A percentile compares a stretch with the other conserved stretches of the same genome.
These are phyloP conservation scores for Thinopyrum obtusiflorum DNA, from an alignment of 202 grass and related monocot species.

Conservation along the genomic window DNA sequence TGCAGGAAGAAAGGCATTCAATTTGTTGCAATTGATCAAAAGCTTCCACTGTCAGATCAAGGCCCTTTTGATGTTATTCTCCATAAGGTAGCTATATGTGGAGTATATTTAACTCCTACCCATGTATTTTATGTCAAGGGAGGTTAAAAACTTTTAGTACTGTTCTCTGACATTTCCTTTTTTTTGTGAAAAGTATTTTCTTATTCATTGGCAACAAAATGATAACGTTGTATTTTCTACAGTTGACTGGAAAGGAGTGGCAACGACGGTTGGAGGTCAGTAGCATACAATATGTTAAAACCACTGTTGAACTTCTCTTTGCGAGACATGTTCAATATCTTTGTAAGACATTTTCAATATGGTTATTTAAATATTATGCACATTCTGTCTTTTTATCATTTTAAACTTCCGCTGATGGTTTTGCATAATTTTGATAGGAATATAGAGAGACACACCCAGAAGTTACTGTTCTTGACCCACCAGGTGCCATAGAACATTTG, in stretches of 20 bases:
- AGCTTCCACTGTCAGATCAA: conserved; percentile 62
- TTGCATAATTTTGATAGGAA: conserved; percentile 51
- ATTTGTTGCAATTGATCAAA: conserved; percentile 79
- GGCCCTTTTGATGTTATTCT: conserved; percentile 88
- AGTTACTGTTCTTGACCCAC: conserved; percentile 85
- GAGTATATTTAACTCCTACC: conserved; percentile 4
- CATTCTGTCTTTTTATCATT: conserved; percentile 14
- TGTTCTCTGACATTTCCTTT: background rate
- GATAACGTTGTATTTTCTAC: conserved; percentile 20
- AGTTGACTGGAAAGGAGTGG: conserved; percentile 89
- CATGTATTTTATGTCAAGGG: conserved; percentile 8
- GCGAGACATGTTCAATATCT: conserved; percentile 14
- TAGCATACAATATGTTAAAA: conserved; percentile 36
- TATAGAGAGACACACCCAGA: conserved; percentile 72
- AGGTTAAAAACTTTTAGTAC: background rate
- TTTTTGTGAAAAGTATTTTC: background rate
- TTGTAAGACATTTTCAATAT: conserved; percentile 3
- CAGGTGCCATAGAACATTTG: conserved; percentile 72
- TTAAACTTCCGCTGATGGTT: background rate
- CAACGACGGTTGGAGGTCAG: conserved; percentile 73
- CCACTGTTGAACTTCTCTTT: conserved; percentile 29
- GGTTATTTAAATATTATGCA: background rate
- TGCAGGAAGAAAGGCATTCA: conserved; percentile 83
- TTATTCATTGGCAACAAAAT: conserved; percentile 1
- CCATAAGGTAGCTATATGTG: conserved; percentile 65